Conservation (phyloP, 179 eudicot genomes). For the Heliamphora pulchella region DNA sequence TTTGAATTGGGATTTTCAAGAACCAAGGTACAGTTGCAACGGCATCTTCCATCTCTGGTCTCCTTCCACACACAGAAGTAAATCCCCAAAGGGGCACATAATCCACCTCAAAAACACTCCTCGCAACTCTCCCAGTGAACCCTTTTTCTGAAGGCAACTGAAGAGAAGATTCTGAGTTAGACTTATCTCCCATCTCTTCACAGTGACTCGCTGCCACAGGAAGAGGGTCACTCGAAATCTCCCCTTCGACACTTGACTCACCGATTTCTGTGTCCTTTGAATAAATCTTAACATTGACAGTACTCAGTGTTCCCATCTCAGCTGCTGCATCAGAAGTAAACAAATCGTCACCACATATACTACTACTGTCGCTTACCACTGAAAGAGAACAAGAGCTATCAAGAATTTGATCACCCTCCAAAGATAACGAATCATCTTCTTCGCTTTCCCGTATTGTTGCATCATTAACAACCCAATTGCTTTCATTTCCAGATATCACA, state of each 20-base stretch:
- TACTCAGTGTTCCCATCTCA: slow-evolving; percentile 25
- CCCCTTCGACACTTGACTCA: slow-evolving; percentile 20
- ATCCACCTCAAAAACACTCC: slow-evolving; percentile 39
- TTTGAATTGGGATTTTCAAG: slow-evolving; percentile 40
- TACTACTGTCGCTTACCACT: slow-evolving; percentile 32
- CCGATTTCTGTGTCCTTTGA: slow-evolving; percentile 14
- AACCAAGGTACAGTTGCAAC: slow-evolving; percentile 34
- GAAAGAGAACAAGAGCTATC: slow-evolving; percentile 29
- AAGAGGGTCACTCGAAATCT: slow-evolving; percentile 16
- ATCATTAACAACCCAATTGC: slow-evolving; percentile 14
- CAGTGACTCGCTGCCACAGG: slow-evolving; percentile 15
- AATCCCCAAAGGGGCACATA: slow-evolving; percentile 44
- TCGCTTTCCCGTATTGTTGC: slow-evolving; percentile 24
- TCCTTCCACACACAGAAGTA: slow-evolving; percentile 37
- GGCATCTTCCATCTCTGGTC: slow-evolving; percentile 51
- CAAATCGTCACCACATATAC: slow-evolving; percentile 36
- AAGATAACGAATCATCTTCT: slow-evolving; percentile 26
- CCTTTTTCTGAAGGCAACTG: slow-evolving; percentile 24
- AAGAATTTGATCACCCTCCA: slow-evolving; percentile 18
- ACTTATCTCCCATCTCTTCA: slow-evolving; percentile 19
- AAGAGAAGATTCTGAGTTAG: slow-evolving; percentile 18
- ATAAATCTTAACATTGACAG: slow-evolving; percentile 17
- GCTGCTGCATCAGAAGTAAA: slow-evolving; percentile 21
- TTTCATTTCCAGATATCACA: slow-evolving; percentile 24
- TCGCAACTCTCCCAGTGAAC: slow-evolving; percentile 22